Evolutionary conservation across 345 rosid genomes (phyloP), one percentile per base, ranked within the genome.

Genomic region (Hibiscus trionum): DNA sequence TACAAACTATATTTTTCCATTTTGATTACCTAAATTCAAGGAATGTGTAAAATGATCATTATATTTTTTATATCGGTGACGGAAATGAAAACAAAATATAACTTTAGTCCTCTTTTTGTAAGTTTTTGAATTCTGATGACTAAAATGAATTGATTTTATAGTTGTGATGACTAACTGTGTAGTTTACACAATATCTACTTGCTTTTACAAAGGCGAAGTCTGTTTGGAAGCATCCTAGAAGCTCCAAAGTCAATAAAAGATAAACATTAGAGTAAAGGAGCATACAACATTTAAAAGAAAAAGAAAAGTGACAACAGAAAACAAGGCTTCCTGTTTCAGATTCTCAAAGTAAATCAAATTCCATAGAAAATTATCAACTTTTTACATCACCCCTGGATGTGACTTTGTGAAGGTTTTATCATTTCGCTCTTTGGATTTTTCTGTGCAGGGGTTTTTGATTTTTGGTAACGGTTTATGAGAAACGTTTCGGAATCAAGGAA

Each of bases 391-490:
- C n/a, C n/a, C n/a, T 15, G 39, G 63, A 61, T 3, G 35, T 58
- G 19, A 9, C 21, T 7, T 31, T 26, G 4, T 33, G 42, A 2
- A 31, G 44, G 12, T 35, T 62, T 39, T 11, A 1, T 17, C 50
- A 39, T 19, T 64, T 7, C 15, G 6, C 17, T 8, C 33, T 66
- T 26, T 46, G 8, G 19, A 66, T 44, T 39, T 11, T 64, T 64
- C 52, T 42, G 19, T 11, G 31, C 27, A 8, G 49, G 3, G 2
- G 0, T 33, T 33, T 76, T 59, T 64, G 24, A 5, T 59, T 52
- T 52, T 47, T 11, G 50, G 31, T 7, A 61, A 77, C 31, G 52
- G 73, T 77, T 67, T 31, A 44, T 4, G 63, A 50, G 15, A 56
- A 76, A 46, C 1, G 17, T 50, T 42, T 55, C 39, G 66, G 66